phyloP scores from a whole-genome alignment of 306 rosid species.

The Lablab purpureus region DNA sequence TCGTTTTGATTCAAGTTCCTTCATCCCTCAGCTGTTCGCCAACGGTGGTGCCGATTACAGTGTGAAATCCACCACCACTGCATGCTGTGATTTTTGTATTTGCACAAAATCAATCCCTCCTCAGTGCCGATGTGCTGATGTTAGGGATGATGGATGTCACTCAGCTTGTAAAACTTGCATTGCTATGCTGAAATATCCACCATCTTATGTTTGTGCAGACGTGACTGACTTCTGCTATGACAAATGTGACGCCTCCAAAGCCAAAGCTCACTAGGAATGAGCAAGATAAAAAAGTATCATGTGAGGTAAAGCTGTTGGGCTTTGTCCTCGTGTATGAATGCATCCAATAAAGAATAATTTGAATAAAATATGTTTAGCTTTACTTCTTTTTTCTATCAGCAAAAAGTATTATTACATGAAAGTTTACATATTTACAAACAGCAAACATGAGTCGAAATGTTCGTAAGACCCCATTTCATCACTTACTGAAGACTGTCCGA shows the following conservation, averaged over 20 bases:
- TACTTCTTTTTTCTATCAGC: no score
- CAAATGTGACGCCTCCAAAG: not conserved
- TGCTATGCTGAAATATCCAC: not conserved
- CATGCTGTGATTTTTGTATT: not conserved
- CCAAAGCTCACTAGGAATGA: not conserved
- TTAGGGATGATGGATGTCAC: slow-evolving; percentile 24
- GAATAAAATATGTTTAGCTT: no score
- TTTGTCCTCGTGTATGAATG: not conserved
- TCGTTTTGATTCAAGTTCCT: not conserved
- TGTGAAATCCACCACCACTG: not conserved
- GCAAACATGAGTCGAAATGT: no score
- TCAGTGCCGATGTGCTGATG: not conserved
- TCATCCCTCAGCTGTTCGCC: not conserved
- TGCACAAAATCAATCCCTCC: slow-evolving; percentile 35
- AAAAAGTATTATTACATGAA: no score
- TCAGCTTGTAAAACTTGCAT: not conserved
- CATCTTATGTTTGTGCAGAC: not conserved
- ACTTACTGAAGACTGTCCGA: no score
- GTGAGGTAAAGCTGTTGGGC: not conserved
- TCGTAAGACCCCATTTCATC: no score
- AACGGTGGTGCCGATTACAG: not conserved
- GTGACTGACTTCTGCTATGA: not conserved
- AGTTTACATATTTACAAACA: no score
- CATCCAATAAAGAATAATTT: no score
- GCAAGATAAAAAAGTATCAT: no score